Conservation (phyloP, 1,284 basidiomycete genomes). For the Papiliotrema nemorosa region DNA sequence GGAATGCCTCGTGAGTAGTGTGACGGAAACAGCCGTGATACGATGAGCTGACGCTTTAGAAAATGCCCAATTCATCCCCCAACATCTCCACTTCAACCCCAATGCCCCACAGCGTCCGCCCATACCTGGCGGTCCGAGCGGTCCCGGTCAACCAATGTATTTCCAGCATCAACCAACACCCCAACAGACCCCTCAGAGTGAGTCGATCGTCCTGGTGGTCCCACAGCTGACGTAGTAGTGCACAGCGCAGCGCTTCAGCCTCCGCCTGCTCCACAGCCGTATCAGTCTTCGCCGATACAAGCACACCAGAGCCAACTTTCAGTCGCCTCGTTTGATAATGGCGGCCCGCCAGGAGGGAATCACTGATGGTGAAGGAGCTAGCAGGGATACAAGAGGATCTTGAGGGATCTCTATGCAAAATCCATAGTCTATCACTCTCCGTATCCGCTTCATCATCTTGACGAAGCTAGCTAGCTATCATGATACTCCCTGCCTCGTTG, state of each 20-base stretch:
- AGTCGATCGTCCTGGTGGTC: too few species aligned
- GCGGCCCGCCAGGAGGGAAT: too few species aligned
- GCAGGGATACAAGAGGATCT: neutral
- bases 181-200: constrained; percentile 43
- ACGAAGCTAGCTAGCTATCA: too few species aligned
- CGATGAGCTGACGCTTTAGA: too few species aligned
- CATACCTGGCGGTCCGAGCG: constrained; percentile 10
- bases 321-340: neutral
- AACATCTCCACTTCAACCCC: constrained; percentile 38
- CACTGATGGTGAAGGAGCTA: neutral
- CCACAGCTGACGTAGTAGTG: too few species aligned
- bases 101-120: constrained; percentile 22
- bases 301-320: constrained; percentile 1
- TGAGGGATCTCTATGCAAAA: too few species aligned
- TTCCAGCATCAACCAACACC: constrained; percentile 18
- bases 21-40: too few species aligned
- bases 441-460: neutral
- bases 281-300: constrained; percentile 2
- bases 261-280: neutral
- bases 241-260: constrained; percentile 1
- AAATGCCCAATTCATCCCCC: constrained; percentile 38
- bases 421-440: too few species aligned
- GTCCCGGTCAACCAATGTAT: constrained; percentile 14
- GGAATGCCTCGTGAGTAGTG: constrained; percentile 26
- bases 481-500: too few species aligned